A percentile compares a stretch with the other conserved stretches of the same genome.
Conservation (phyloP, 352 stramenopile species). For the Globisporangium recalcitrans region DNA sequence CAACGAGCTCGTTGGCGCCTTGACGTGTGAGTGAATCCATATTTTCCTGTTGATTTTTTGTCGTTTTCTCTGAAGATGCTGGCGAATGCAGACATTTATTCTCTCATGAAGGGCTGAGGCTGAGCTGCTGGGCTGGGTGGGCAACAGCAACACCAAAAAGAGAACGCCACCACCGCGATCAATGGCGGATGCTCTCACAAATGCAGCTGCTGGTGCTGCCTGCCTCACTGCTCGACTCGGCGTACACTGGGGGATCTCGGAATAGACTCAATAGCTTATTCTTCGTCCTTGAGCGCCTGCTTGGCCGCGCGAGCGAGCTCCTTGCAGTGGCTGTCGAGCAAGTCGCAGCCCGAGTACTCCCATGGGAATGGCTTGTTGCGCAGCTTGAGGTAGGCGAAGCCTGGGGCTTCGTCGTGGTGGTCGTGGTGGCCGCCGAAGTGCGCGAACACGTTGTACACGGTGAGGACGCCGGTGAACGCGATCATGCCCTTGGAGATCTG, state of each 20-base stretch:
- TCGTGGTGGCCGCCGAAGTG: constrained; percentile 39
- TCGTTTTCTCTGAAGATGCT: constrained; percentile 6
- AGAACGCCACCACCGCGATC: background rate
- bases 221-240: background rate
- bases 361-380: constrained; percentile 86
- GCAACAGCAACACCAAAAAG: background rate
- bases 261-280: constrained; percentile 9
- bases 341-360: constrained; percentile 75
- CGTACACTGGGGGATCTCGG: background rate
- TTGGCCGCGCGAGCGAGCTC: constrained; percentile 54
- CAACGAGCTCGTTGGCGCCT: background rate
- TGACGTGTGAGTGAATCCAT: constrained; percentile 6
- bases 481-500: constrained; percentile 87
- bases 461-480: constrained; percentile 45
- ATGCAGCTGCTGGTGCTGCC: background rate
- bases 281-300: constrained; percentile 48
- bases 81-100: constrained; percentile 10
- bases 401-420: constrained; percentile 57
- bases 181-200: background rate
- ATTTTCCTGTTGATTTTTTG: constrained; percentile 8
- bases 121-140: background rate
- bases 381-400: constrained; percentile 83
- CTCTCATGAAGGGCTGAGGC: constrained; percentile 2
- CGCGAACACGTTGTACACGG: constrained; percentile 49
- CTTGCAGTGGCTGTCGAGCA: constrained; percentile 74